These are phyloP conservation scores for Herpomyces periplanetae DNA, from an alignment of 2,329 filamentous ascomycete genomes.

Conservation along the genomic window DNA sequence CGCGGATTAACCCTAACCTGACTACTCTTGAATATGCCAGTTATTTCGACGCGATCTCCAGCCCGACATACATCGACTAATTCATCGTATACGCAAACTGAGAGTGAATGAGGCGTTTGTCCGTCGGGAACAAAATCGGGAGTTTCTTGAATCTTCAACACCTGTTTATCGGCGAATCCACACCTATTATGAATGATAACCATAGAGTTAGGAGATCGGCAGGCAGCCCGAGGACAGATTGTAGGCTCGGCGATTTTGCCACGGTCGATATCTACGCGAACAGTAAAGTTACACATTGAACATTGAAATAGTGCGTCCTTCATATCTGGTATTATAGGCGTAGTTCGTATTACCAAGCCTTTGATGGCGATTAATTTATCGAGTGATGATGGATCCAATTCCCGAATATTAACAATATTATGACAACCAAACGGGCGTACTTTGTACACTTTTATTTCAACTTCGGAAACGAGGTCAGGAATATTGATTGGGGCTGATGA, in stretches of 20 bases:
- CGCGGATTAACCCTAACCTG: slow-evolving; percentile 76
- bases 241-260: slow-evolving; percentile 88
- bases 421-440: slow-evolving; percentile 68
- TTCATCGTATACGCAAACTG: slow-evolving; percentile 80
- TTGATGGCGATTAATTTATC: slow-evolving; percentile 85
- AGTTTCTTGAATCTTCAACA: slow-evolving; percentile 92
- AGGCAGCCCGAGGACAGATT: slow-evolving; percentile 42
- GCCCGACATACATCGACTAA: slow-evolving; percentile 92
- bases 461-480: slow-evolving; percentile 32
- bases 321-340: slow-evolving; percentile 92
- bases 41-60: slow-evolving; percentile 76
- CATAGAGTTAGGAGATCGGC: slow-evolving; percentile 69
- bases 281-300: slow-evolving; percentile 58
- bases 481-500: slow-evolving; percentile 12
- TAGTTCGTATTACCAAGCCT: slow-evolving; percentile 74
- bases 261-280: slow-evolving; percentile 63
- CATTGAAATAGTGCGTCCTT: slow-evolving; percentile 94
- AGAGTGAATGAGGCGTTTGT: slow-evolving; percentile 87
- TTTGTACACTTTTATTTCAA: slow-evolving; percentile 39
- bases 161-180: slow-evolving; percentile 78
- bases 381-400: slow-evolving; percentile 29
- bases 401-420: slow-evolving; percentile 51
- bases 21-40: slow-evolving; percentile 80
- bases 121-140: slow-evolving; percentile 76
- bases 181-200: slow-evolving; percentile 90